Conservation (phyloP, 2,329 filamentous ascomycete genomes). For the Colletotrichum agaves region DNA sequence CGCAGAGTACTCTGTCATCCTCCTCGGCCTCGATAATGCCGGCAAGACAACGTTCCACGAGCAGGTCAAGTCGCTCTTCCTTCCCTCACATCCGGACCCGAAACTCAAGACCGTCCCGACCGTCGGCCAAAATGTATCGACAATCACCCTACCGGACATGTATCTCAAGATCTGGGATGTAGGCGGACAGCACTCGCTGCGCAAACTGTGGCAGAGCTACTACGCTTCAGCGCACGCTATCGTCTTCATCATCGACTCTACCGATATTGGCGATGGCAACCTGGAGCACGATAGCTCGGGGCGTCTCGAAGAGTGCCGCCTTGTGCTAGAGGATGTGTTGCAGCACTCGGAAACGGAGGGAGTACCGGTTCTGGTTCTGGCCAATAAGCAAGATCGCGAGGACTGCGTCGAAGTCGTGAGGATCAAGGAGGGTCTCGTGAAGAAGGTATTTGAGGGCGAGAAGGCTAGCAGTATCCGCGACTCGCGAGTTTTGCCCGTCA, state of each 20-base stretch:
- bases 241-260: slow-evolving; percentile 96
- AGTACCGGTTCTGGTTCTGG: slow-evolving; percentile 89
- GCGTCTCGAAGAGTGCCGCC: slow-evolving; percentile 85
- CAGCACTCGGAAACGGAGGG: slow-evolving; percentile 89
- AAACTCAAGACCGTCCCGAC: slow-evolving; percentile 92
- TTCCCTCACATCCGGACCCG: slow-evolving; percentile 68
- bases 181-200: slow-evolving; percentile 88
- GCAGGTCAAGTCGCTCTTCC: slow-evolving; percentile 91
- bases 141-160: slow-evolving; percentile 90
- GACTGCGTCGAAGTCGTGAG: slow-evolving; percentile 97
- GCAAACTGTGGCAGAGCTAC: slow-evolving; percentile 95
- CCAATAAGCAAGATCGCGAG: slow-evolving; percentile 97
- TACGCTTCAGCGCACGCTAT: slow-evolving; percentile 95
- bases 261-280: slow-evolving; percentile 88
- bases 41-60: slow-evolving; percentile 98
- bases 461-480: slow-evolving; percentile 88
- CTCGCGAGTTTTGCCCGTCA: slow-evolving; percentile 89
- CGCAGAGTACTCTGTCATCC: slow-evolving; percentile 93
- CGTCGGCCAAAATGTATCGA: slow-evolving; percentile 95
- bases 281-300: slow-evolving; percentile 62
- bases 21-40: slow-evolving; percentile 96
- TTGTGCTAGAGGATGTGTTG: slow-evolving; percentile 90
- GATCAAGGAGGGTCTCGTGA: slow-evolving; percentile 96
- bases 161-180: slow-evolving; percentile 99
- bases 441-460: slow-evolving; percentile 95